Base-by-base conservation (phyloP, 176 grass and related monocot species). In the Rhipidocladum racemiflorum region DNA sequence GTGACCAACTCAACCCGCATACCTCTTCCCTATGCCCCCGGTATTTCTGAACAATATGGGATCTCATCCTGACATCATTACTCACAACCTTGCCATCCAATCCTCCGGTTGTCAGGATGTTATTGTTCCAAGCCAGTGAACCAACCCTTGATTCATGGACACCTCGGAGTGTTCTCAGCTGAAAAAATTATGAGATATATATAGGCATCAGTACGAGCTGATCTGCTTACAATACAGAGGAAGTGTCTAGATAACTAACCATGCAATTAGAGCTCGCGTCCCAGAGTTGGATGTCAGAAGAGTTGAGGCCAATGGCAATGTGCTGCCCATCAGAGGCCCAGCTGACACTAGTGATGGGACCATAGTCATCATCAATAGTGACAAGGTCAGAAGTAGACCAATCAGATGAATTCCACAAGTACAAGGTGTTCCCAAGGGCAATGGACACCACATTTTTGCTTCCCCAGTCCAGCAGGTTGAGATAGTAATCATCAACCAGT, bases 71-170 rank as follows among this genome's bases (percentile, higher is more conserved):
- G 35, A 93, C 81, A 79, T 93, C 91, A 30, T 84, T 90, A 73
- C 85, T 88, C 25, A 93, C 77, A 13, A 93, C 88, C 14, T 84
- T 85, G 43, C 88, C 77, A 49, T 93, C 91, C 76, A 88, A n/a
- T 63, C 88, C 85, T 44, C 88, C 91, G 29, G 77, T 90, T 73
- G 88, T 85, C 21, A 90, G 85, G 54, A 93, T 87, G 81, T 69
- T 81, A n/a, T 77, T 85, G 40, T 93, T 93, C 91, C 91, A 93
- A 13, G 88, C 84, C 29, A 93, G 84, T 10, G 91, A 93, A 48
- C 81, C 85, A 29, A 88, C 88, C 28, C 88, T 69, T 53, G 81
- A 87, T 35, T 64, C 56, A 82, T 93, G 91, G 45, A 93, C 86
- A 27, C 85, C 91, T 75, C 21, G 81, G 36, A 90, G 29, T 68